These are phyloP conservation scores for Aspergillus sp. DNA, from an alignment of 2,329 filamentous ascomycete species.

Conservation along the genomic window DNA sequence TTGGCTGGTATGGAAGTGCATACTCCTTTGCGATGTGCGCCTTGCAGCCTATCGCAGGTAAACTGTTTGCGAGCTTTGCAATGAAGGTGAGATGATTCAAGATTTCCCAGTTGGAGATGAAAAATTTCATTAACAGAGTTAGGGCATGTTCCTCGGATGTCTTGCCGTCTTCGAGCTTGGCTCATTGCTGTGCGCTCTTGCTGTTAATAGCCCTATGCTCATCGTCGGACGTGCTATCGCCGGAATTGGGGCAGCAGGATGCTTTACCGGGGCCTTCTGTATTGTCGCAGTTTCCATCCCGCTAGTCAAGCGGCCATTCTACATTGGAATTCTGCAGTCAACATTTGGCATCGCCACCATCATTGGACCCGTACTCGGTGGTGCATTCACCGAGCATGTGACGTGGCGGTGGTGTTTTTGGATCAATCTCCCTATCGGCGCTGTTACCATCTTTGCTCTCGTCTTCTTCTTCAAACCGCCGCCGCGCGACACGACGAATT, in stretches of 20 bases:
- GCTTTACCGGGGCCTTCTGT: background rate
- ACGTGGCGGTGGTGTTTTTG: constrained; percentile 44
- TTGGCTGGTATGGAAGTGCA: constrained; percentile 34
- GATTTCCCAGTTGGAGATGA: constrained; percentile 32
- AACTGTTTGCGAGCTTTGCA: constrained; percentile 29
- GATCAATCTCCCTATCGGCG: constrained; percentile 40
- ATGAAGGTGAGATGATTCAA: constrained; percentile 48
- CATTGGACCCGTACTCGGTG: constrained; percentile 1
- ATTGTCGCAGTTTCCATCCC: background rate
- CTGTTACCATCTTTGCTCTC: constrained; percentile 14
- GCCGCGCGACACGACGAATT: background rate
- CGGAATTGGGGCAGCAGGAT: background rate
- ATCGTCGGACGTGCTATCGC: constrained; percentile 3
- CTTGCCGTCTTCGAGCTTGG: constrained; percentile 34
- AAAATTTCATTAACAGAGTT: background rate
- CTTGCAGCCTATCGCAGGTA: no score
- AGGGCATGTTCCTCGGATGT: constrained; percentile 27
- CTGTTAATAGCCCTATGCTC: background rate
- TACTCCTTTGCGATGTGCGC: constrained; percentile 26
- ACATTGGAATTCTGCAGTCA: background rate
- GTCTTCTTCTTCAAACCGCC: constrained; percentile 2
- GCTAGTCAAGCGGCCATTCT: background rate
- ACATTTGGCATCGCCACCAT: background rate
- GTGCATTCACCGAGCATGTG: background rate
- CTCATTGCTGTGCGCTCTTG: constrained; percentile 9